Base-by-base conservation (phyloP, 75 land plant genomes). In the Picea sitchensis region DNA sequence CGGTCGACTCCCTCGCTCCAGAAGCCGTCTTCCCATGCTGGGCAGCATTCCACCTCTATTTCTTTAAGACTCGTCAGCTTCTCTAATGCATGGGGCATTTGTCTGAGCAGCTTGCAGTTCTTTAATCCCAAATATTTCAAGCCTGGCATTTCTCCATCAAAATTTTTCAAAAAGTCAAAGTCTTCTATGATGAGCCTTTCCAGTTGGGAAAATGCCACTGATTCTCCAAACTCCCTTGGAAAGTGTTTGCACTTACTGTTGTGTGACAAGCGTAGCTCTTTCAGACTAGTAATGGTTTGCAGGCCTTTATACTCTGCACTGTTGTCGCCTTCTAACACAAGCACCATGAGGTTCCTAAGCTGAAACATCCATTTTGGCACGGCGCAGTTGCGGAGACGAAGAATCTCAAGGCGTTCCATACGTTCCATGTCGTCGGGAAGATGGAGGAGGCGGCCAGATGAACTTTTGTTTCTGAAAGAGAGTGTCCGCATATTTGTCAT, bases 311-410 rank as follows among this genome's bases (percentile, higher is more conserved):
- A 44, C 47, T 44, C 47, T 6, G 47, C 5, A 44, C 47, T 44
- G 4, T 44, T 44, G 47, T 44, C 47, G 47, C 47, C 47, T 5
- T 44, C 47, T 44, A 44, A 44, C 47, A 44, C 5, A 44, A 44
- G 47, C 47, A 44, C 47, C 47, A 44, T 44, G 47, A 44, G 5
- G 47, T 44, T 44, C 47, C 4, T 5, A 44, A 5, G 6, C 47
- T 44, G 47, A 5, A 5, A 44, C 47, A 44, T 44, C 47, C 47
- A 44, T 44, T 4, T 44, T 44, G 47, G 47, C 47, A 44, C 6
- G 5, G 47, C 47, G 47, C 72, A 68, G 47, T 68, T 68, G 72
- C 38, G 47, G 13, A 68, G 72, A 6, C 38, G 72, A 68, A 68
- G 21, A 38, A 68, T 36, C 20, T 68, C 72, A 17, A 68, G 51